Conservation (phyloP, 805 yeast species). For the Blastobotrys robertii region DNA sequence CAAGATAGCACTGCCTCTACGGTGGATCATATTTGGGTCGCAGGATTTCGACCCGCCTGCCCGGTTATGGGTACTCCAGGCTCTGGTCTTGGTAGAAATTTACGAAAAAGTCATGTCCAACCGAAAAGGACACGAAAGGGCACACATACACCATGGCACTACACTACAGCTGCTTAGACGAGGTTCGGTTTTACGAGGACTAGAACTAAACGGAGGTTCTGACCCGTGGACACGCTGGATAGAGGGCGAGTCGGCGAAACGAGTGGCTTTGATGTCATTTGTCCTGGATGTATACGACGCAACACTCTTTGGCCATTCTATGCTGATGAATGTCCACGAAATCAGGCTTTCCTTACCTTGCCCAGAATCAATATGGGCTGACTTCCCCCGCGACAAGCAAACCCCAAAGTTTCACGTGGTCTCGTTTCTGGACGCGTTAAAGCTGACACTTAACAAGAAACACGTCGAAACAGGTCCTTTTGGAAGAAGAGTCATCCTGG, state of each 20-base stretch:
- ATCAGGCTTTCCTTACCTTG: conserved; percentile 53
- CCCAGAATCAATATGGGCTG: conserved; percentile 49
- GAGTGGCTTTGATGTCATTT: conserved; percentile 72
- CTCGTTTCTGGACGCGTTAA: conserved; percentile 47
- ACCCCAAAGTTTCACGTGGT: conserved; percentile 3
- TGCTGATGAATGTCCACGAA: conserved; percentile 44
- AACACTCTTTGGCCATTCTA: conserved; percentile 66
- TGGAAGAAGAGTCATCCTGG: conserved; percentile 54
- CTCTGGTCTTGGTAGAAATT: conserved; percentile 59
- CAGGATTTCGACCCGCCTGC: conserved; percentile 72
- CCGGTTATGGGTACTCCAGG: conserved; percentile 63
- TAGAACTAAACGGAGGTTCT: conserved; percentile 3
- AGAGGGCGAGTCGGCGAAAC: conserved; percentile 64
- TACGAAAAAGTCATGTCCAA: conserved; percentile 66
- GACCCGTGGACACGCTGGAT: conserved; percentile 57
- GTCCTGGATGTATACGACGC: conserved; percentile 72
- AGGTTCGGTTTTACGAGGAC: conserved; percentile 47
- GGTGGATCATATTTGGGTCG: conserved; percentile 63
- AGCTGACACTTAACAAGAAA: conserved; percentile 44
- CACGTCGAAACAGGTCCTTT: conserved; percentile 41
- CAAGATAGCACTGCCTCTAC: conserved; percentile 44
- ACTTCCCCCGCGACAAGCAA: conserved; percentile 16
- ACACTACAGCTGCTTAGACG: conserved; percentile 68
- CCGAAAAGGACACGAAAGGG: conserved; percentile 66
- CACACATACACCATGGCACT: conserved; percentile 80